Percentiles rank a stretch among this genome's conserved stretches.
These are phyloP conservation scores for Candida ipomoeae DNA, from an alignment of 805 yeast genomes.

Conservation along the genomic window DNA sequence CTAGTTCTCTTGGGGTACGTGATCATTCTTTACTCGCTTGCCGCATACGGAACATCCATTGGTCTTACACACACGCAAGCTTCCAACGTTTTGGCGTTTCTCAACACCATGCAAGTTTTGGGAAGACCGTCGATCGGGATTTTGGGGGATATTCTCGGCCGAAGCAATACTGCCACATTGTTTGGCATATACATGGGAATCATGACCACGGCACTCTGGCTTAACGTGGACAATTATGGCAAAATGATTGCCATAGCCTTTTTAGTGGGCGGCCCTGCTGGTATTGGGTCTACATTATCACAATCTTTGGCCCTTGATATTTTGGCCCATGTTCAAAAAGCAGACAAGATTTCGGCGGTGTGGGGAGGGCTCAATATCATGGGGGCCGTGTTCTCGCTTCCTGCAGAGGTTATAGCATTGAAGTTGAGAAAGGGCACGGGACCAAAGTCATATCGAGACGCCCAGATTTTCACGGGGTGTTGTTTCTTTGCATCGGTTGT, in stretches of 20 bases:
- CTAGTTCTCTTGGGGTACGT: conserved; percentile 36
- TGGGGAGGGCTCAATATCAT: conserved; percentile 39
- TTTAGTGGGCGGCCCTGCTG: conserved; percentile 29
- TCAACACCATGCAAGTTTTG: conserved; percentile 42
- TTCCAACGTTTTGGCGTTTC: conserved; percentile 29
- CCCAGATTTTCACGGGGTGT: conserved; percentile 59
- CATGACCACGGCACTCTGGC: conserved; percentile 36
- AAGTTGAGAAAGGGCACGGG: conserved; percentile 12
- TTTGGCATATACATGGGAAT: conserved; percentile 23
- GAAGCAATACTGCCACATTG: conserved; percentile 32
- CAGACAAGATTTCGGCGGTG: conserved; percentile 31
- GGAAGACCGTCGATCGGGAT: conserved; percentile 51
- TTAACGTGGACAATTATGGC: conserved; percentile 31
- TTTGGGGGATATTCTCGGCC: conserved; percentile 45
- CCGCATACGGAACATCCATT: conserved; percentile 37
- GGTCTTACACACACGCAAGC: conserved; percentile 41
- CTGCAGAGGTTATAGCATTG: conserved; percentile 54
- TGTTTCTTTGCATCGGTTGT: conserved; percentile 42
- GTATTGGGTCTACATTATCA: conserved; percentile 24
- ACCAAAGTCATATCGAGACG: conserved; percentile 43
- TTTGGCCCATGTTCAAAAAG: conserved; percentile 12
- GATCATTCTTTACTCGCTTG: conserved; percentile 32
- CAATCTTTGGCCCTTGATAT: conserved; percentile 18
- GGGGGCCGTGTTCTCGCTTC: conserved; percentile 32
- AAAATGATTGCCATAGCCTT: conserved; percentile 28